Base-by-base conservation (phyloP, 2,329 filamentous ascomycete species). In the Biscogniauxia marginata region DNA sequence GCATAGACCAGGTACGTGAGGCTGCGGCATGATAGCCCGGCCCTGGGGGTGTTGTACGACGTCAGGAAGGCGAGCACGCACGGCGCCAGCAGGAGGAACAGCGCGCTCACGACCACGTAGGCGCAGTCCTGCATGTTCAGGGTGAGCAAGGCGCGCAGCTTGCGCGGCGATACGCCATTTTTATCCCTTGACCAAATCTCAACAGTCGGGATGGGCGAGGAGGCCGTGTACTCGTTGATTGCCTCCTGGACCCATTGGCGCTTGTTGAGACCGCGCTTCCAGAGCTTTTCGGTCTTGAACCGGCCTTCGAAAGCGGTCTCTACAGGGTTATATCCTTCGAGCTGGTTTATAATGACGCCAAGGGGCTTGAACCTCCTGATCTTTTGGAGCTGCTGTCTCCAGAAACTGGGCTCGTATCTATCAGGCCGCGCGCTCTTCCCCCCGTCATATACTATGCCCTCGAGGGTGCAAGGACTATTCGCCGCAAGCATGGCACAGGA, bases 1-100 rank as follows among this genome's bases (percentile, higher is more conserved):
- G 66, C 67, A 49, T 73, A 74, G n/a, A 73, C 46, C 2, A 72
- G 58, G 47, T 72, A 71, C 3, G 68, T 73, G 34, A 73, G 50
- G 46, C 63, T 71, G 6, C 72, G 66, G 44, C 71, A 74, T 7
- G 68, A 68, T 3, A 73, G 61, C 7, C 71, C 71, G 2, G 61
- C 57, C 11, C 64, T 58, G 0, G 71, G 72, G 25, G 71, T 73
- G 54, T 69, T 68, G 46, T 69, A 73, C 13, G 69, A 71, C 1
- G 67, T 67, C 7, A 73, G 52, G 52, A 72, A 72, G 2, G 72
- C 71, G 30, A 74, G 65, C 34, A 61, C 45, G 25, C 66, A 70
- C 4, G 72, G 68, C 6, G 57, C 57, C 0, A 71, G 50, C 9
- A 70, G 52, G 3, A 69, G 57, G 25, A 64, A 65, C 6, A 65